Base-by-base conservation (phyloP, 305 asterid species). In the Petunia hybrid region DNA sequence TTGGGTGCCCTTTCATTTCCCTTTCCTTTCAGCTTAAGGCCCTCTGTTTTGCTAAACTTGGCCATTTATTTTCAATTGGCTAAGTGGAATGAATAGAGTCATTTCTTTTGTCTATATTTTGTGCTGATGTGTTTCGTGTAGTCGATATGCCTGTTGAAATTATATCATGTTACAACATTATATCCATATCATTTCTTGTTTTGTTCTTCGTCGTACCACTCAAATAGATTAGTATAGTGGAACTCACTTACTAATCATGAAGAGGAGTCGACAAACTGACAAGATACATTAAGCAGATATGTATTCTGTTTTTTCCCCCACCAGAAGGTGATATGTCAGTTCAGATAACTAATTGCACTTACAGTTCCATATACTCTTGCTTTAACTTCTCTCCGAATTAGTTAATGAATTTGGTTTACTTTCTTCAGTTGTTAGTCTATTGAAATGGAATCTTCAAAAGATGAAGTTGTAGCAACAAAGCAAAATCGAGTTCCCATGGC, bases 401-500 rank as follows among this genome's bases (percentile, higher is more conserved):
- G 36, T 14, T 57, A 73, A 51, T 53, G 63, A 51, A 73, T 73
- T 51, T 7, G 55, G 63, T 73, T 46, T 69, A 8, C 9, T 69
- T 43, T n/a, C 57, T 43, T 69, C 45, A 4, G 57, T 69, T 40
- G 31, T 38, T 43, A 8, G 36, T 35, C 13, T 53, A 38, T 51
- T 13, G 14, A 55, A 69, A 84, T 81, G 87, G 74, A 48, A 1
- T 64, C 76, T 68, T 31, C 80, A 80, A 61, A 14, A 51, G 80
- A 39, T 59, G 73, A 9, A 40, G 77, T 48, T 74, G 12, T 80
- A 48, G 84, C 62, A 74, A 45, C 53, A 62, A 36, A 51, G 13
- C 41, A 35, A 51, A 80, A 75, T 10, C 87, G 91, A 16, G 16
- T 71, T 31, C 91, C 91, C 0, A 90, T 92, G 94, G 86, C 84